These are phyloP conservation scores for Fusarium mundagurra DNA, from an alignment of 2,329 filamentous ascomycete genomes.

Conservation along the genomic window DNA sequence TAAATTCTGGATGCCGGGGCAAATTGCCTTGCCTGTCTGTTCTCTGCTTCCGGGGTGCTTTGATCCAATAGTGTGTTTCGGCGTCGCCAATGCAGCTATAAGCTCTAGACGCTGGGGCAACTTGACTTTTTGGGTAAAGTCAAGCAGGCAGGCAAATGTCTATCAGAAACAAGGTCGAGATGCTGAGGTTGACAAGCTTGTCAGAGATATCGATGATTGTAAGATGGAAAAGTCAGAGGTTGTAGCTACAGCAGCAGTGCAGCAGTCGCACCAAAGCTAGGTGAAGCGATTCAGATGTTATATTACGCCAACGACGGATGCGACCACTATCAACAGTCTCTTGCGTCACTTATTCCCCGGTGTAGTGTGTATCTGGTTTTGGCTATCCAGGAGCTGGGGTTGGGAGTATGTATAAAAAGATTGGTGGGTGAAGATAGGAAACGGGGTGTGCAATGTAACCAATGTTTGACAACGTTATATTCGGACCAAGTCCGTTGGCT, in stretches of 20 bases:
- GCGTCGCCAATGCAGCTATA: not conserved
- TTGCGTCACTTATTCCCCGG: slow-evolving; percentile 25
- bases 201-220: not conserved
- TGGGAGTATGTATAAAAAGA: not conserved
- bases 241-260: not conserved
- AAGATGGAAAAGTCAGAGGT: not conserved
- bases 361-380: not conserved
- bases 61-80: slow-evolving; percentile 13
- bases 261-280: not conserved
- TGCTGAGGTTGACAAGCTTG: not conserved
- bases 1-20: not conserved
- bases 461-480: not conserved
- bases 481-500: not conserved
- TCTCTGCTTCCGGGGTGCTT: not conserved
- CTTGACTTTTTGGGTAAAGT: not conserved
- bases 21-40: slow-evolving; percentile 1
- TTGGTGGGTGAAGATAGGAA: slow-evolving; percentile 2
- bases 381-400: not conserved
- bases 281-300: not conserved
- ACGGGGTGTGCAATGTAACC: not conserved
- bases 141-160: not conserved
- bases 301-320: slow-evolving; percentile 2
- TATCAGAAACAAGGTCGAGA: not conserved
- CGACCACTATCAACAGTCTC: not conserved
- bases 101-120: not conserved